Conservation (phyloP, 805 yeast species). For the Ogataea dorogensis region DNA sequence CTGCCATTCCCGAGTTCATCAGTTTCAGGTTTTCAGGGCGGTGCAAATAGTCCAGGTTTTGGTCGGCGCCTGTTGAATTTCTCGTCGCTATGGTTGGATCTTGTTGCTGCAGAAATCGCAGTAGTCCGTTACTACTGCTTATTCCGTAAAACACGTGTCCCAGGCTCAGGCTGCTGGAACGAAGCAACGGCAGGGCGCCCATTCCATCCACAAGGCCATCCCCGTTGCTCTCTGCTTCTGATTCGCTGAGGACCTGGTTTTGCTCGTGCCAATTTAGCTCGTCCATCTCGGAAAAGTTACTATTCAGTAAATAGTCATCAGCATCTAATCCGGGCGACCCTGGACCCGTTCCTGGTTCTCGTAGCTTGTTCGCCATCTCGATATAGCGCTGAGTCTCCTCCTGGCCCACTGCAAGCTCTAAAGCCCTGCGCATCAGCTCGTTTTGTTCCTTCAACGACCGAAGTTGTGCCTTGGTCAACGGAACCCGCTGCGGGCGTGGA, state of each 20-base stretch:
- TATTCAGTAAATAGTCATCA: conserved; percentile 18
- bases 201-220: conserved; percentile 11
- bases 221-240: conserved; percentile 1
- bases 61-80: not conserved
- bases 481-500: conserved; percentile 66
- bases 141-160: conserved; percentile 46
- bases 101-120: conserved; percentile 21
- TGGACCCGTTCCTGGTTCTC: not conserved
- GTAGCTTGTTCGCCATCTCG: conserved; percentile 3
- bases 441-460: conserved; percentile 61
- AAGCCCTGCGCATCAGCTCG: conserved; percentile 38
- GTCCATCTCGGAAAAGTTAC: conserved; percentile 46
- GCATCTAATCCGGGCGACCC: conserved; percentile 4
- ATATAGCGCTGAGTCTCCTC: conserved; percentile 4
- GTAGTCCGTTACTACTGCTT: conserved; percentile 49
- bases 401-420: conserved; percentile 27
- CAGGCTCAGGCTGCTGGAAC: conserved; percentile 5
- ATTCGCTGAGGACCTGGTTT: conserved; percentile 27
- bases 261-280: conserved; percentile 44
- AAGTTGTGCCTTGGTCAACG: conserved; percentile 68
- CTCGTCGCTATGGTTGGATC: conserved; percentile 1
- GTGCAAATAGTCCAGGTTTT: conserved; percentile 5
- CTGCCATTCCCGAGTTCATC: conserved; percentile 8
- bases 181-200: conserved; percentile 9
- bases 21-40: conserved; percentile 9